Base-by-base conservation (phyloP, 768 basidiomycete genomes). In the Trametes punicea region DNA sequence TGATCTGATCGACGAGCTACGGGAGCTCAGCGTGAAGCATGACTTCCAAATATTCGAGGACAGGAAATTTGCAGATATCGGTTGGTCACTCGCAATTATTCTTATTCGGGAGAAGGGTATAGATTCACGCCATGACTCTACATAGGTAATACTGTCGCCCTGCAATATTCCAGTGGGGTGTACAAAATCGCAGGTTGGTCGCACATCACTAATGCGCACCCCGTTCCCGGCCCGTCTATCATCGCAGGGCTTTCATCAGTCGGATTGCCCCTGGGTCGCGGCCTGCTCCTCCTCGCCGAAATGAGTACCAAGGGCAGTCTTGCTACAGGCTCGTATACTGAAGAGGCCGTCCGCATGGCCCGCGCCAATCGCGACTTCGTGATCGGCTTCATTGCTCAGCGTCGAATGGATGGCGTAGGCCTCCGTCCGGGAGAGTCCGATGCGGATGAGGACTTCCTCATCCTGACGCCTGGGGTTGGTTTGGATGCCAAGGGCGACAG, bases 11-110 rank as follows among this genome's bases (percentile, higher is more conserved):
- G 75, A 82, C 38, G 76, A 79, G 40, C 77, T 99, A 38, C 79
- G 83, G 57, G 76, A 77, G 31, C 81, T 98, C 6, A 85, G 87
- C 66, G 66, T 72, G 42, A 87, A 89, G 68, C 84, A 97, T 60
- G 92, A 97, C 66, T 99, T 98, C 74, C 71, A 96, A 49, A 94
- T 98, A 64, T 99, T 98, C 64, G 97, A 98, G 74, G 97, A 99
- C 75, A 80, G 97, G 62, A 99, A 99, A 72, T 99, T 99, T 65
- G 96, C 97, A 4, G 97, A 99, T 71, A 98, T 99, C 49, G 96
- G 96, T 94, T 60, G 65, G 81, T 63, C 30, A n/a, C n/a, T n/a
- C n/a, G n/a, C n/a, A n/a, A n/a, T n/a, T n/a, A n/a, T n/a, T n/a
- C n/a, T n/a, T n/a, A n/a, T n/a, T n/a, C n/a, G n/a, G n/a, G n/a